Evolutionary conservation across 2,329 filamentous ascomycete genomes (phyloP).

Genomic region (Aureobasidium namibiae): DNA sequence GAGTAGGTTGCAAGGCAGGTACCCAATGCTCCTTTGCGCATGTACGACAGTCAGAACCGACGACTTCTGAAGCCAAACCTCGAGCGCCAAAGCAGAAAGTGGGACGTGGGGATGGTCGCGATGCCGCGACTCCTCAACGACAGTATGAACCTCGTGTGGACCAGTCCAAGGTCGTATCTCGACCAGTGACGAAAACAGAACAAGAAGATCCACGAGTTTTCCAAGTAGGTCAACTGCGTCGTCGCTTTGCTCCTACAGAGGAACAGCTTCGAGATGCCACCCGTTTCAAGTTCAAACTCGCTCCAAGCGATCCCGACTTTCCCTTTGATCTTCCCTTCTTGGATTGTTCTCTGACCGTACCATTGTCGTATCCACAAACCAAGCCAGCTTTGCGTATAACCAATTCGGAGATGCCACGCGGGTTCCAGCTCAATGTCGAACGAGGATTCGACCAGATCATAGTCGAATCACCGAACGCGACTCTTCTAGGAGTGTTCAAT

Average conservation of each 20-base stretch:
- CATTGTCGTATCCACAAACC: constrained; percentile 52
- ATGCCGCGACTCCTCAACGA: constrained; percentile 13
- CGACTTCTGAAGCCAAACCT: neutral
- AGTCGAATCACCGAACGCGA: constrained; percentile 44
- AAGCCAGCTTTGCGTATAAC: constrained; percentile 53
- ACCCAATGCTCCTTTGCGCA: constrained; percentile 44
- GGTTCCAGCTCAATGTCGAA: constrained; percentile 69
- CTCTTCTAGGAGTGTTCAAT: constrained; percentile 59
- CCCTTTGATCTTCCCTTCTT: constrained; percentile 66
- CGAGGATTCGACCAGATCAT: constrained; percentile 62
- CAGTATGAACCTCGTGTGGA: constrained; percentile 25
- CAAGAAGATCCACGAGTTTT: constrained; percentile 61
- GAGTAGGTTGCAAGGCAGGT: constrained; percentile 44
- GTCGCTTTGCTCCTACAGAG: constrained; percentile 52
- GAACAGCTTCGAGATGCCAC: constrained; percentile 42
- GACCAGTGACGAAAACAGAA: constrained; percentile 59
- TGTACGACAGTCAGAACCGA: constrained; percentile 18
- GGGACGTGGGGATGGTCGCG: neutral
- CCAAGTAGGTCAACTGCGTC: constrained; percentile 64
- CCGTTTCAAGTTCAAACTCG: constrained; percentile 55
- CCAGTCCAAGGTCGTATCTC: constrained; percentile 48
- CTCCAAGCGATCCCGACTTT: constrained; percentile 75
- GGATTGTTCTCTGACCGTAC: constrained; percentile 60
- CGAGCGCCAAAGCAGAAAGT: neutral
- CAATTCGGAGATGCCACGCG: constrained; percentile 63